Evolutionary conservation across 176 grass and related monocot species (phyloP).

Genomic region (Rhynchospora breviuscula): DNA sequence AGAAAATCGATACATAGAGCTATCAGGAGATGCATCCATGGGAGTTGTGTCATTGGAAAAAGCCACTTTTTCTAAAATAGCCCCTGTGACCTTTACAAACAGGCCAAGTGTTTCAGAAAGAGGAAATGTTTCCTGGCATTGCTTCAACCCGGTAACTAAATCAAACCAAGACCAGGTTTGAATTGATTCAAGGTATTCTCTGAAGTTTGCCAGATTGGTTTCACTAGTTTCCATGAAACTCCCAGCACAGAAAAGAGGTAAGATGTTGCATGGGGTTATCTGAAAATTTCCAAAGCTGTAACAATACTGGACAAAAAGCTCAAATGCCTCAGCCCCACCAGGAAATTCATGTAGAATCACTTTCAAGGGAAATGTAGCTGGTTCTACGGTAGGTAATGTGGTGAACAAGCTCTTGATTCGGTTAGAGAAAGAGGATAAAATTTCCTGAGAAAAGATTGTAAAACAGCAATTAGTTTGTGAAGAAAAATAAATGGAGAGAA

Average conservation of each 20-base stretch:
- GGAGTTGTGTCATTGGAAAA: slow-evolving; percentile 51
- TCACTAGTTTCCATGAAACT: slow-evolving; percentile 69
- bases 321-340: slow-evolving; percentile 68
- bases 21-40: slow-evolving; percentile 78
- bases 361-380: slow-evolving; percentile 28
- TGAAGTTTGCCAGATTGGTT: slow-evolving; percentile 42
- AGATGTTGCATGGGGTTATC: slow-evolving; percentile 52
- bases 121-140: slow-evolving; percentile 57
- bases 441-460: slow-evolving; percentile 52
- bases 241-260: slow-evolving; percentile 53
- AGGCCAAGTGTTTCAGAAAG: slow-evolving; percentile 34
- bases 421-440: slow-evolving; percentile 51
- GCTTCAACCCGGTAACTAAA: slow-evolving; percentile 51
- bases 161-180: slow-evolving; percentile 77
- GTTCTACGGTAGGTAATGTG: slow-evolving; percentile 17
- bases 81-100: slow-evolving; percentile 42
- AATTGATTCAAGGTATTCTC: slow-evolving; percentile 53
- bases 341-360: slow-evolving; percentile 58
- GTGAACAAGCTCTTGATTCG: slow-evolving; percentile 37
- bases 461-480: slow-evolving; percentile 10
- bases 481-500: not conserved
- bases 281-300: slow-evolving; percentile 31
- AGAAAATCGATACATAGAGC: slow-evolving; percentile 75
- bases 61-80: slow-evolving; percentile 49
- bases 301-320: slow-evolving; percentile 73